A percentile compares a stretch with the other conserved stretches of the same genome.
These are phyloP conservation scores for Aphelidium insulamus DNA, from an alignment of 371 early-diverging fungal species.

Conservation along the genomic window DNA sequence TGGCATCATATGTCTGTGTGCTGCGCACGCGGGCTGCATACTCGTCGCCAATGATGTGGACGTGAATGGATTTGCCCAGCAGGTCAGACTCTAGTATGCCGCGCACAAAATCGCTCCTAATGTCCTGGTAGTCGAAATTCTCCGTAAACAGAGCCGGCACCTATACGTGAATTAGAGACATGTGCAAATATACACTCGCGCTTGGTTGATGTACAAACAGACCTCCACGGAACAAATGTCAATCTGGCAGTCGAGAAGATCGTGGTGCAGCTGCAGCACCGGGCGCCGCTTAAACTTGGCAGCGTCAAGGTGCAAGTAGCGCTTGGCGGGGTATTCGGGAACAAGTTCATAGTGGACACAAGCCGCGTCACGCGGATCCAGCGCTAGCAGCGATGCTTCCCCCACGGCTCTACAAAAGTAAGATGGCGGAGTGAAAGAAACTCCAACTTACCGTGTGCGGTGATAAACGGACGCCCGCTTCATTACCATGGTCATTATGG, in stretches of 20 bases:
- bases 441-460: slow-evolving; percentile 8
- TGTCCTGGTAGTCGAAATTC: slow-evolving; percentile 88
- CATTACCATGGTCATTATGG: slow-evolving; percentile 86
- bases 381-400: slow-evolving; percentile 55
- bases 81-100: slow-evolving; percentile 78
- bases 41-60: slow-evolving; percentile 42
- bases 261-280: slow-evolving; percentile 55
- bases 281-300: slow-evolving; percentile 35
- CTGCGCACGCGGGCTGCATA: slow-evolving; percentile 68
- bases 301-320: slow-evolving; percentile 28
- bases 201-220: slow-evolving; percentile 1
- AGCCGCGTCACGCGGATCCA: slow-evolving; percentile 48
- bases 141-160: slow-evolving; percentile 86
- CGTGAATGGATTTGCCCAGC: slow-evolving; percentile 64
- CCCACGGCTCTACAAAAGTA: slow-evolving; percentile 24
- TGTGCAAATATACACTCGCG: neutral
- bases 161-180: slow-evolving; percentile 6
- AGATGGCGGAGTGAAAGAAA: neutral
- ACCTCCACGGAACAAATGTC: slow-evolving; percentile 81
- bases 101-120: slow-evolving; percentile 71
- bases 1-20: slow-evolving; percentile 57
- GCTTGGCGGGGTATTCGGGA: slow-evolving; percentile 35
- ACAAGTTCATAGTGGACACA: slow-evolving; percentile 59
- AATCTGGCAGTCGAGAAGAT: slow-evolving; percentile 75
- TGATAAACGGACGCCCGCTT: slow-evolving; percentile 33